These are phyloP conservation scores for Parietaria judaica DNA, from an alignment of 306 rosid species.

Conservation along the genomic window DNA sequence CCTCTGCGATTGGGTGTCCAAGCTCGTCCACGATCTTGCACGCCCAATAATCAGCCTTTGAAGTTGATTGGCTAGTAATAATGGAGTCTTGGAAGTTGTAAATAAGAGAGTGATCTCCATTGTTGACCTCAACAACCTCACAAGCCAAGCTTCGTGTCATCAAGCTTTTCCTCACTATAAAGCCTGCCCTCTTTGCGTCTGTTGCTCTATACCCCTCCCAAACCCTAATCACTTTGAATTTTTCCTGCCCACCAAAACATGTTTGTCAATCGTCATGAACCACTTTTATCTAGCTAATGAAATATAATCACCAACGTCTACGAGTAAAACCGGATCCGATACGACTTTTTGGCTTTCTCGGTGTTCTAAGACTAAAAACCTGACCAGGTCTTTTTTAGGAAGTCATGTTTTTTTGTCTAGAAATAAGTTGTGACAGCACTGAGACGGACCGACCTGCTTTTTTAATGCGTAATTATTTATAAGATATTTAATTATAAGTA, in stretches of 20 bases:
- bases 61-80: conserved; percentile 1
- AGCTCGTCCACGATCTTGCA: conserved; percentile 45
- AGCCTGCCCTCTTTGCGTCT: conserved; percentile 32
- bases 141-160: conserved; percentile 31
- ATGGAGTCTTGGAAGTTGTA: conserved; percentile 40
- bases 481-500: no score
- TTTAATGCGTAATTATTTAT: no score
- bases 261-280: no score
- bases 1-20: conserved; percentile 55
- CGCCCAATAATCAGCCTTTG: conserved; percentile 14
- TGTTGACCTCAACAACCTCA: conserved; percentile 40
- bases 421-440: no score
- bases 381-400: no score
- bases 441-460: no score
- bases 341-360: no score
- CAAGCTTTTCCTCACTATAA: conserved; percentile 33
- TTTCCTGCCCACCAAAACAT: conserved; percentile 25
- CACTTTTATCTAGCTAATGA: no score
- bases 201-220: conserved; percentile 63
- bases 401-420: no score
- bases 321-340: no score
- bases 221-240: conserved; percentile 23
- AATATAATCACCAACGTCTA: no score
- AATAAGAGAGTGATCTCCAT: conserved; percentile 19
- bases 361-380: no score